Conservation (phyloP, 306 rosid species). For the Dryas drummondii region DNA sequence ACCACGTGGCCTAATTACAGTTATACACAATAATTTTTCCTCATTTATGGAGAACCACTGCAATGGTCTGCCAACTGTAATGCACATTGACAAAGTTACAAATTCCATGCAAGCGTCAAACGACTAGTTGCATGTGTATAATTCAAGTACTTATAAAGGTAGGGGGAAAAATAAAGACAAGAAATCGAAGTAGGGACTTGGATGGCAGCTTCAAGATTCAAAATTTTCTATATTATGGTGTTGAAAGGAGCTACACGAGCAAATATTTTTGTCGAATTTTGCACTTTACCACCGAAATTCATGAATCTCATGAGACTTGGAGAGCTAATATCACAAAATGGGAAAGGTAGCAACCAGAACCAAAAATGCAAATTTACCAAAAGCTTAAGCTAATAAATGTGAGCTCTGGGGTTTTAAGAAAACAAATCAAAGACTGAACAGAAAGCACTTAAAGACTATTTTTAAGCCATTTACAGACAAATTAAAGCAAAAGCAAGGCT, state of each 20-base stretch:
- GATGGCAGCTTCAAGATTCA: slow-evolving; percentile 6
- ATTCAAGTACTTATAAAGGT: background rate
- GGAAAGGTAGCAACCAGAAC: background rate
- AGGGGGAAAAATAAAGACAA: background rate
- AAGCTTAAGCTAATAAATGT: slow-evolving; percentile 13
- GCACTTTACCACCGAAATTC: background rate
- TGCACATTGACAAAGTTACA: background rate
- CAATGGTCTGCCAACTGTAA: background rate
- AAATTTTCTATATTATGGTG: background rate
- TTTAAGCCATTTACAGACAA: slow-evolving; percentile 2
- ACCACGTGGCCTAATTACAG: no score
- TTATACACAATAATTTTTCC: no score
- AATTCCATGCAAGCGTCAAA: background rate
- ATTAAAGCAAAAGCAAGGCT: background rate
- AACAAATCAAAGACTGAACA: background rate
- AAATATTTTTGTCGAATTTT: background rate
- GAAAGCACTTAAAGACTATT: background rate
- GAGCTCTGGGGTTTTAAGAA: slow-evolving; percentile 3
- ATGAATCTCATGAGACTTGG: background rate
- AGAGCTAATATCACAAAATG: slow-evolving; percentile 3
- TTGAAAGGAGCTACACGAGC: background rate
- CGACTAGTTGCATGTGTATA: background rate
- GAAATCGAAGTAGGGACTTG: background rate
- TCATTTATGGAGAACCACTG: slow-evolving; percentile 1
- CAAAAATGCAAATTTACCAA: slow-evolving; percentile 5